Evolutionary conservation across 179 eudicot species (phyloP).

Genomic region (Amaranthus tricolor): DNA sequence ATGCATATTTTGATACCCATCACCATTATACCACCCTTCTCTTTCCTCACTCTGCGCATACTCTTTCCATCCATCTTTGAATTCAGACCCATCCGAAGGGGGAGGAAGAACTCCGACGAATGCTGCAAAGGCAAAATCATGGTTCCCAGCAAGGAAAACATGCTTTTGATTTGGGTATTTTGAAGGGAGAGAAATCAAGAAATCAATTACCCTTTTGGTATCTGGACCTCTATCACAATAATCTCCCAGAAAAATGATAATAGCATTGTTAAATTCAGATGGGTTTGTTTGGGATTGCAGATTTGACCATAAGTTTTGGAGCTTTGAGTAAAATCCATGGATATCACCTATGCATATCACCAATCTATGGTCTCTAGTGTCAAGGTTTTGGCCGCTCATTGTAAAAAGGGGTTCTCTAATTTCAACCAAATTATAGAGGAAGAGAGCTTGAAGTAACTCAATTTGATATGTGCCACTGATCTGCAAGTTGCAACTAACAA

Average conservation of each 20-base stretch:
- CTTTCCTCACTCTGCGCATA: constrained; percentile 67
- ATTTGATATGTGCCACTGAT: neutral
- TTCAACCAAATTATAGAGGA: neutral
- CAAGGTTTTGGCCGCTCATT: constrained; percentile 14
- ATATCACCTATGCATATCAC: constrained; percentile 77
- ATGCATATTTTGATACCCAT: constrained; percentile 74
- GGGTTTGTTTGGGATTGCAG: constrained; percentile 51
- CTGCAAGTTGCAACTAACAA: no score
- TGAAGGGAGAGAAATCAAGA: constrained; percentile 54
- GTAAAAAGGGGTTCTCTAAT: neutral
- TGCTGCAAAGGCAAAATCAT: constrained; percentile 76
- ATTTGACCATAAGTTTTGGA: constrained; percentile 71
- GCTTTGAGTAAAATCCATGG: constrained; percentile 72
- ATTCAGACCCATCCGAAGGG: constrained; percentile 50
- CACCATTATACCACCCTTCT: constrained; percentile 82
- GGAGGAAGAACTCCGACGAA: constrained; percentile 56
- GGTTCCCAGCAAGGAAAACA: constrained; percentile 79
- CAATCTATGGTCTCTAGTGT: constrained; percentile 20
- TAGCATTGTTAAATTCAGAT: constrained; percentile 51
- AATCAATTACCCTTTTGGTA: constrained; percentile 60
- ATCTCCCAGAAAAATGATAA: constrained; percentile 78
- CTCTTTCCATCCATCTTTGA: constrained; percentile 62
- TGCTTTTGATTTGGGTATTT: constrained; percentile 68
- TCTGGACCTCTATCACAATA: constrained; percentile 86
- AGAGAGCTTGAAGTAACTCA: neutral